Base-by-base conservation (phyloP, 805 yeast genomes). In the Candida quercuum region DNA sequence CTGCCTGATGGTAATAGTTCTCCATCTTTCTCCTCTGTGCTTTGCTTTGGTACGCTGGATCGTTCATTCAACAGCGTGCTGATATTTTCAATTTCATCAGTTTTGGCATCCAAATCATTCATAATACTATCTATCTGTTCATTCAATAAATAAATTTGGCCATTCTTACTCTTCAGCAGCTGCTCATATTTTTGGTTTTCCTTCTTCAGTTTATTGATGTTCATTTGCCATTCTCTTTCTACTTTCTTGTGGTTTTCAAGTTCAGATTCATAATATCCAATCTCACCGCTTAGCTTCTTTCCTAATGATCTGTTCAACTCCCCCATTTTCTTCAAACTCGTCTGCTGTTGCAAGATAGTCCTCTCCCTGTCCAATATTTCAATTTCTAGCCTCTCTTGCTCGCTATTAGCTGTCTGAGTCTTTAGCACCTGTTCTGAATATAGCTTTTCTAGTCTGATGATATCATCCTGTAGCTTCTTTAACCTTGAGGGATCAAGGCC, bases 331-430 rank as follows among this genome's bases (percentile, higher is more conserved):
- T 18, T 37, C 18, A 42, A 32, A 4, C 33, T 25, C 18, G 14
- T 35, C 31, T 45, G 46, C 6, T 36, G 36, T n/a, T 33, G 28
- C n/a, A 45, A 26, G 2, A 51, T 14, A 16, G 33, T 37, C 32
- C 47, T 46, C 32, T 60, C 63, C 35, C 57, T 61, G 10, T 37
- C 16, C 19, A 43, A 35, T 6, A 68, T 32, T 25, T 64, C 70
- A 26, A 45, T 32, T 35, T 64, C 67, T 11, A 63, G 43, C 33
- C 56, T 49, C 38, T 65, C 69, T 37, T 56, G 54, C 29, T 65
- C 69, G n/a, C 52, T 51, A 12, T 51, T 44, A 4, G 59, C 43
- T 17, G 54, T 53, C 33, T 60, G 59, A 15, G 55, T 53, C 10
- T 51, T 46, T 11, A 59, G 15, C 3, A 48, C 33, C 40, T 47